Conservation (phyloP, 2,329 filamentous ascomycete species). For the Xylariales sp. region DNA sequence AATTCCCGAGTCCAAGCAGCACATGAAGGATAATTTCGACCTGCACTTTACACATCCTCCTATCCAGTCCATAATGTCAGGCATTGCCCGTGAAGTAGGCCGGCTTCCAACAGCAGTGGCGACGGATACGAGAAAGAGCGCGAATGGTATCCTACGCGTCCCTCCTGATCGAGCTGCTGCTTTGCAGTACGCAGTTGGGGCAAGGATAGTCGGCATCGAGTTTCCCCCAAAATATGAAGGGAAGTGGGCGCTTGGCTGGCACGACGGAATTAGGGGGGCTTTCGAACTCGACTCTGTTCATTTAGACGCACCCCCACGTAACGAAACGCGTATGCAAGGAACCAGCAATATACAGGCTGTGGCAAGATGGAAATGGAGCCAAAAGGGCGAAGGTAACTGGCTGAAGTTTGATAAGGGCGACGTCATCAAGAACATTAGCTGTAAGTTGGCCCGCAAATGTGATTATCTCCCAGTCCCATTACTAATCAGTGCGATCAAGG, state of each 20-base stretch:
- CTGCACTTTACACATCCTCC: slow-evolving; percentile 41
- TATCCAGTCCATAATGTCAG: slow-evolving; percentile 33
- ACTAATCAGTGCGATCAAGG: too few relatives aligned
- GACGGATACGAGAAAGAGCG: slow-evolving; percentile 40
- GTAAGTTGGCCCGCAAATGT: too few relatives aligned
- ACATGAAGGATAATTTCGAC: slow-evolving; percentile 47
- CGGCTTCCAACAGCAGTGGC: slow-evolving; percentile 40
- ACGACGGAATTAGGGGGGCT: slow-evolving; percentile 47
- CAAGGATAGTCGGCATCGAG: slow-evolving; percentile 44
- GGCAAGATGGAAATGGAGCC: slow-evolving; percentile 49
- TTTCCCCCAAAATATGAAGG: slow-evolving; percentile 48
- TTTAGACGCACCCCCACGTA: slow-evolving; percentile 40
- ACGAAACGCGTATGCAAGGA: slow-evolving; percentile 41
- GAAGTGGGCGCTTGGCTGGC: slow-evolving; percentile 55
- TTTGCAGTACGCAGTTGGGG: slow-evolving; percentile 43
- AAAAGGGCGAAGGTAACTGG: slow-evolving; percentile 44
- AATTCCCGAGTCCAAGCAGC: slow-evolving; percentile 35
- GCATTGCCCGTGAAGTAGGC: slow-evolving; percentile 34
- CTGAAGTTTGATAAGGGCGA: slow-evolving; percentile 64
- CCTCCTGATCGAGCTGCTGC: slow-evolving; percentile 39
- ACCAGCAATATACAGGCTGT: slow-evolving; percentile 43
- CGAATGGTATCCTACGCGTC: slow-evolving; percentile 39
- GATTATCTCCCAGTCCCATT: too few relatives aligned
- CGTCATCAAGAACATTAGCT: slow-evolving; percentile 56
- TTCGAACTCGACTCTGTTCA: slow-evolving; percentile 45